phyloP scores from a whole-genome alignment of 805 yeast genomes.

The Zygosaccharomyces pseudorouxii region DNA sequence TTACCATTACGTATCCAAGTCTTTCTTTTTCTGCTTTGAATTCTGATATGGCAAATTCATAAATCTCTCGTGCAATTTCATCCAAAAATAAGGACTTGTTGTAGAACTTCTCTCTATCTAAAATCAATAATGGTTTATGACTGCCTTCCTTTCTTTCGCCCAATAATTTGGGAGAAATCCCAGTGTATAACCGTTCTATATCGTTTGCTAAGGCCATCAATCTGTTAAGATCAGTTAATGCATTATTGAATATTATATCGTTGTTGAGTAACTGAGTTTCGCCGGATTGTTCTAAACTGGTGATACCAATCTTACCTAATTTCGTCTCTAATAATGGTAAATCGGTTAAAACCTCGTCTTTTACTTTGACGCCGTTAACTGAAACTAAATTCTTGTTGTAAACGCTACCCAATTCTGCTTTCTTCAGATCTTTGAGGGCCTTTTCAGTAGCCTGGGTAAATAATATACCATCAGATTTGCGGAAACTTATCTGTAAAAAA shows the following conservation, averaged over 20 bases:
- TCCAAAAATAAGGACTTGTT: constrained; percentile 45
- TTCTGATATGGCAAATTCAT: constrained; percentile 53
- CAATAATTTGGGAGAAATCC: constrained; percentile 26
- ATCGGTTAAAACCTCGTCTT: constrained; percentile 6
- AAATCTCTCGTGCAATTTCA: constrained; percentile 74
- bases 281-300: constrained; percentile 57
- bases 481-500: constrained; percentile 66
- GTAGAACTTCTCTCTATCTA: constrained; percentile 35
- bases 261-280: constrained; percentile 53
- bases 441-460: constrained; percentile 46
- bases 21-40: constrained; percentile 38
- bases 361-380: constrained; percentile 31
- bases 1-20: constrained; percentile 52
- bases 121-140: constrained; percentile 24
- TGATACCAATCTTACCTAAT: constrained; percentile 56
- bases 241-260: constrained; percentile 56
- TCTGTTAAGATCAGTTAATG: constrained; percentile 71
- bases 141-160: constrained; percentile 9
- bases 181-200: constrained; percentile 50
- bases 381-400: constrained; percentile 32
- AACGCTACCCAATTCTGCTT: constrained; percentile 37
- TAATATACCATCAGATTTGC: constrained; percentile 58
- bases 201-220: constrained; percentile 76
- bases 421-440: constrained; percentile 46
- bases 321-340: constrained; percentile 21